Evolutionary conservation across 2,329 filamentous ascomycete genomes (phyloP).

Genomic region (Diplodia corticola): DNA sequence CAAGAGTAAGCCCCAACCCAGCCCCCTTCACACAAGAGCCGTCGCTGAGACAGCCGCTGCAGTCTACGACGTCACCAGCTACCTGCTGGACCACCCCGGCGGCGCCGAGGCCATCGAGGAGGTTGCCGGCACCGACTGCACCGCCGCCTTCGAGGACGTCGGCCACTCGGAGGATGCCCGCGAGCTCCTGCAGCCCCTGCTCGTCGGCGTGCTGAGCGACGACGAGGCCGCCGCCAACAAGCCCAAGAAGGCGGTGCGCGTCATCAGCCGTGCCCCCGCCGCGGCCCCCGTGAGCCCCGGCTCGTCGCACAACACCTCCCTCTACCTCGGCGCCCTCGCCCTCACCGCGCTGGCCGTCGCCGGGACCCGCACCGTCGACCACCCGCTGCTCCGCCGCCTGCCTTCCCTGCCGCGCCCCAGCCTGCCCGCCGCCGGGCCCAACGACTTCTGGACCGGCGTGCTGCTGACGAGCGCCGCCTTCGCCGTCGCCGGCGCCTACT

Average conservation of each 20-base stretch:
- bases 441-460: conserved; percentile 33
- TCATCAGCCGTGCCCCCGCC: conserved; percentile 8
- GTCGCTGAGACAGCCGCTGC: background rate
- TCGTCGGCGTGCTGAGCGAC: conserved; percentile 38
- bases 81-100: conserved; percentile 59
- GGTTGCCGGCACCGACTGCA: conserved; percentile 46
- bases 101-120: conserved; percentile 45
- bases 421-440: background rate
- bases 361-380: background rate
- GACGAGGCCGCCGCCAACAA: conserved; percentile 22
- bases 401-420: background rate
- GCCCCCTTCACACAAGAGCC: background rate
- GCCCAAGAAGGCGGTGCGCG: conserved; percentile 25
- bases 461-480: conserved; percentile 35
- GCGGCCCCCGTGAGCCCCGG: background rate
- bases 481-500: conserved; percentile 23
- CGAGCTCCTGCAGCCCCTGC: conserved; percentile 42
- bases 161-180: conserved; percentile 50
- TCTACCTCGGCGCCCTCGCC: background rate
- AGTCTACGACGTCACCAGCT: conserved; percentile 62
- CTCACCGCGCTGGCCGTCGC: background rate
- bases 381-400: background rate
- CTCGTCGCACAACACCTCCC: background rate
- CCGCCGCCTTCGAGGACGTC: conserved; percentile 45
- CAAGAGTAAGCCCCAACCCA: conserved; percentile 34